Conservation (phyloP, 192 early-diverging fungal genomes). For the Coemansia reversa region DNA sequence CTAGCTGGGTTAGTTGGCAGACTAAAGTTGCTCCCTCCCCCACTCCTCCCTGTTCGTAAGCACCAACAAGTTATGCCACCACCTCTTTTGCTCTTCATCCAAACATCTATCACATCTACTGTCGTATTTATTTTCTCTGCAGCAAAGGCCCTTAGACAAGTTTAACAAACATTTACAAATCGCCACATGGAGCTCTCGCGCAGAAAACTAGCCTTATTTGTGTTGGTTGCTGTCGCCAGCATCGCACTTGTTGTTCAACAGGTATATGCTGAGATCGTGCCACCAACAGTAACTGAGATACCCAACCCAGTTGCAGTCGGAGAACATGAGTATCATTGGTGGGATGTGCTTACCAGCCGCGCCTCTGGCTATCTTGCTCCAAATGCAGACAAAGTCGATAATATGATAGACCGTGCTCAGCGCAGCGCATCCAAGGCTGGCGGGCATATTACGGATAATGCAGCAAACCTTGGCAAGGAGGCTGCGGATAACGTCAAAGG, state of each 20-base stretch:
- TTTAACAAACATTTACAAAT: not conserved
- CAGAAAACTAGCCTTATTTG: not conserved
- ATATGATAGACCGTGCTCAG: conserved; percentile 10
- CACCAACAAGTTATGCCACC: not conserved
- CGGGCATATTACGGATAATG: conserved; percentile 20
- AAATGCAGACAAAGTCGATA: conserved; percentile 14
- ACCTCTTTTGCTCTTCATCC: conserved; percentile 12
- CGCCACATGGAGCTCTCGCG: not conserved
- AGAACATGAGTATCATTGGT: conserved; percentile 33
- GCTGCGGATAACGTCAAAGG: conserved; percentile 13
- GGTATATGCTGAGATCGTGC: conserved; percentile 16
- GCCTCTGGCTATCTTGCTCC: conserved; percentile 22
- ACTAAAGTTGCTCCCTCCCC: not conserved
- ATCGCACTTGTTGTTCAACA: not conserved
- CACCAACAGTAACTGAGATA: conserved; percentile 18
- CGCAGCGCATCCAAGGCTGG: conserved; percentile 12
- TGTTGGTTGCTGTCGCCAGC: not conserved
- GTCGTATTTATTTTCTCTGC: conserved; percentile 12
- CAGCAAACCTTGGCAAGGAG: conserved; percentile 13
- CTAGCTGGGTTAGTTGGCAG: not conserved
- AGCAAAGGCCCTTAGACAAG: conserved; percentile 7
- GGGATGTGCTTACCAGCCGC: conserved; percentile 36
- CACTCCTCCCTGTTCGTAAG: not conserved
- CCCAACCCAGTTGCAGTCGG: not conserved
- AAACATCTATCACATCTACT: conserved; percentile 1